These are phyloP conservation scores for Acanthamoeba castellanii DNA, from an alignment of 208 protist genomes.

Conservation along the genomic window DNA sequence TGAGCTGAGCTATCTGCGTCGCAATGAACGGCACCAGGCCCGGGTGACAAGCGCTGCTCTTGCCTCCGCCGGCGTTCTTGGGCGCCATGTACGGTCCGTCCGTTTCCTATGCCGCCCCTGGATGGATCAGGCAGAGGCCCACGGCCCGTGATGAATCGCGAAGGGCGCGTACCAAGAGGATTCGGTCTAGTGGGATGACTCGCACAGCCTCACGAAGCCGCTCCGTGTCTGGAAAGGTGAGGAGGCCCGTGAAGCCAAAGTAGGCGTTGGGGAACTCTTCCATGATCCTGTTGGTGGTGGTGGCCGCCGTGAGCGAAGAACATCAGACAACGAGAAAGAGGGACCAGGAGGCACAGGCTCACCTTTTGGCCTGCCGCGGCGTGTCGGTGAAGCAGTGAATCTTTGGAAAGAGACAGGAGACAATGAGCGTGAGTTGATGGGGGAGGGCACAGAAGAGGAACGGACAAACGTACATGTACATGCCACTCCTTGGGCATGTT, in stretches of 20 bases:
- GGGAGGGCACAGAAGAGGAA: constrained; percentile 40
- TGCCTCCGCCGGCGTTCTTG: constrained; percentile 74
- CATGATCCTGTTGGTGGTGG: constrained; percentile 70
- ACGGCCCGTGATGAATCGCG: not conserved
- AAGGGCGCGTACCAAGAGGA: constrained; percentile 78
- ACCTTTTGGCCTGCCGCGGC: constrained; percentile 14
- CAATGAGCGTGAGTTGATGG: not conserved
- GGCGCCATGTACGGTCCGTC: constrained; percentile 92
- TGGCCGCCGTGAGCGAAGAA: not conserved
- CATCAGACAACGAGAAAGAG: not conserved
- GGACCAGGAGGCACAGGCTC: not conserved
- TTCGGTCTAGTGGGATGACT: constrained; percentile 85
- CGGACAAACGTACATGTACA: constrained; percentile 84
- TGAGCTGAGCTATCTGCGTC: constrained; percentile 21
- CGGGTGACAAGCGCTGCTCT: constrained; percentile 17
- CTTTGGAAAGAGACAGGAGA: constrained; percentile 58
- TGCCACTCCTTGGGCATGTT: constrained; percentile 82
- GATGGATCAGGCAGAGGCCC: not conserved
- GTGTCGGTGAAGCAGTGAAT: constrained; percentile 75
- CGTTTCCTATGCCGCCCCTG: constrained; percentile 81
- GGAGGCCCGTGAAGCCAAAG: constrained; percentile 90
- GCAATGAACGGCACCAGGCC: constrained; percentile 43
- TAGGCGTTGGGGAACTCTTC: constrained; percentile 86
- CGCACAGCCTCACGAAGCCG: constrained; percentile 76
- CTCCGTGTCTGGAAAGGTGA: constrained; percentile 86